phyloP scores from a whole-genome alignment of 2,329 filamentous ascomycete genomes.

The Aspergillus viridinutans region DNA sequence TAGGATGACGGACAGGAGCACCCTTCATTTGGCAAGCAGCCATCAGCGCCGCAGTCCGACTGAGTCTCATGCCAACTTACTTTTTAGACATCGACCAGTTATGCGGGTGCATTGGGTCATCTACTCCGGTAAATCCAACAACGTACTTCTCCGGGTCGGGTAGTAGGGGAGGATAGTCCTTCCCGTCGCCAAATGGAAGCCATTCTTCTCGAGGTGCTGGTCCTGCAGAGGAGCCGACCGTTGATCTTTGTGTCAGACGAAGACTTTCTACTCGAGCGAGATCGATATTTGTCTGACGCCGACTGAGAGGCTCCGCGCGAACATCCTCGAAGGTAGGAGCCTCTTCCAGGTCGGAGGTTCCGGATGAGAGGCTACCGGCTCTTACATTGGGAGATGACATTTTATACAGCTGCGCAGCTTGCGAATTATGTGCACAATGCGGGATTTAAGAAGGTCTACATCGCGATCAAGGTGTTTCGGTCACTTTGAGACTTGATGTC shows the following conservation, averaged over 20 bases:
- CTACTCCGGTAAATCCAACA: conserved; percentile 50
- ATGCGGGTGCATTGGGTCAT: conserved; percentile 50
- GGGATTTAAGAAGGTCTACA: neutral
- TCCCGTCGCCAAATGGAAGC: conserved; percentile 23
- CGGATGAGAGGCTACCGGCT: neutral
- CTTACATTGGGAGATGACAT: neutral
- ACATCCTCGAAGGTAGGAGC: neutral
- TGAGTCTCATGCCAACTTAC: conserved; percentile 7
- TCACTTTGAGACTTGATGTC: neutral
- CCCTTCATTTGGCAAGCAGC: neutral
- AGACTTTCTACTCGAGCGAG: conserved; percentile 26
- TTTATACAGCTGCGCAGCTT: neutral
- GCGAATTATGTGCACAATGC: neutral
- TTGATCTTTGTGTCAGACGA: conserved; percentile 23
- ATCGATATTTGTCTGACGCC: conserved; percentile 22
- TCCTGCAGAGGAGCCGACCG: conserved; percentile 20
- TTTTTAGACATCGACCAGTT: conserved; percentile 49
- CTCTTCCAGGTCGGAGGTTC: neutral
- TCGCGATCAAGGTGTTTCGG: neutral
- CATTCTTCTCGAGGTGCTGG: conserved; percentile 20
- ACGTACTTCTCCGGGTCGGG: conserved; percentile 52
- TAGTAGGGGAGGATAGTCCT: conserved; percentile 36
- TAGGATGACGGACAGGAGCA: conserved; percentile 15
- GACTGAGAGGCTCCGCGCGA: conserved; percentile 8
- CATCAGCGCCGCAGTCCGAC: neutral